These are phyloP conservation scores for Chrysoporthe deuterocubensis DNA, from an alignment of 2,329 filamentous ascomycete species.

Conservation along the genomic window DNA sequence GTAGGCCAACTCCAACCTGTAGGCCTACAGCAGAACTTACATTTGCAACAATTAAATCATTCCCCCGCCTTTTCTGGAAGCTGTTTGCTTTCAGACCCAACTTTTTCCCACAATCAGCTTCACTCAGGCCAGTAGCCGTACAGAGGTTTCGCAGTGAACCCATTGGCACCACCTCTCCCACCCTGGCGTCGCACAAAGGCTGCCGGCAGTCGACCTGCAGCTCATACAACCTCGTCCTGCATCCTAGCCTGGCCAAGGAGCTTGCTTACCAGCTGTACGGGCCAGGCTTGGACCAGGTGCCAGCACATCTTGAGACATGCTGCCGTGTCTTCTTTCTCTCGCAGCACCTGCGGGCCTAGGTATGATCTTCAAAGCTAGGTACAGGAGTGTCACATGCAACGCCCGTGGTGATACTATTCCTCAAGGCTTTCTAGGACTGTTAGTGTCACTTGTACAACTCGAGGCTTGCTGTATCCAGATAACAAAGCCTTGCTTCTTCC, in stretches of 20 bases:
- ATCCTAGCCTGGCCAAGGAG: slow-evolving; percentile 11
- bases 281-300: neutral
- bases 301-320: slow-evolving; percentile 19
- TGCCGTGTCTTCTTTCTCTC: neutral
- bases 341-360: neutral
- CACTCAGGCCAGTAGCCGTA: slow-evolving; percentile 25
- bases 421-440: neutral
- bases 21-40: neutral
- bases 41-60: neutral
- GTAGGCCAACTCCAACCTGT: neutral
- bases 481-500: neutral
- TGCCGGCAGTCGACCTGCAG: slow-evolving; percentile 28
- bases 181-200: slow-evolving; percentile 24
- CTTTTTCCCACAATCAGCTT: slow-evolving; percentile 12
- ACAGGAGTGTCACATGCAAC: neutral
- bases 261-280: slow-evolving; percentile 17
- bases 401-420: neutral
- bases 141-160: slow-evolving; percentile 27
- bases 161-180: slow-evolving; percentile 18
- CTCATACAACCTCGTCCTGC: slow-evolving; percentile 15
- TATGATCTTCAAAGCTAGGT: neutral
- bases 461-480: neutral
- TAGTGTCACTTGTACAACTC: neutral
- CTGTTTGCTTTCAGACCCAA: slow-evolving; percentile 22
- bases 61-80: neutral